Evolutionary conservation across 768 basidiomycete genomes (phyloP).

Genomic region (Pholiota microspora): DNA sequence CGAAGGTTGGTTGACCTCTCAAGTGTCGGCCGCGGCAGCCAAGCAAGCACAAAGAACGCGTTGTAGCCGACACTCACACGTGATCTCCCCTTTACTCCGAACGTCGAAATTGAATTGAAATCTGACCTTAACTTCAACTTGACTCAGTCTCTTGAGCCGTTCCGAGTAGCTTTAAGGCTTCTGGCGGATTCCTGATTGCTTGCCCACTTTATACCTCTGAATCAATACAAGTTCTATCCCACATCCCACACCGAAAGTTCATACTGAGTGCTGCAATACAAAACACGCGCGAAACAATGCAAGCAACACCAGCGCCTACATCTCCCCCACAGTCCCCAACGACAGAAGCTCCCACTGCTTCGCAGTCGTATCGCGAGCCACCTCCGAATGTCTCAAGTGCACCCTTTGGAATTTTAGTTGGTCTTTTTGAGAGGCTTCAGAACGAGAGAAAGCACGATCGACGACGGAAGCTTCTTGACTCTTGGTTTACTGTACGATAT

Average conservation of each 20-base stretch:
- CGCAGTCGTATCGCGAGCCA: slow-evolving; percentile 45
- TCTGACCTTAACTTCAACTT: too few relatives aligned
- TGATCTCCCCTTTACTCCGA: too few relatives aligned
- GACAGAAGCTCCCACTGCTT: slow-evolving; percentile 25
- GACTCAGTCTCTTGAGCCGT: too few relatives aligned
- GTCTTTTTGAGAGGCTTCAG: slow-evolving; percentile 75
- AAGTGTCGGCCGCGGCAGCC: background rate
- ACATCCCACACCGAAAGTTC: background rate
- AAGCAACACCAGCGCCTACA: slow-evolving; percentile 68
- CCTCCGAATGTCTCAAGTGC: slow-evolving; percentile 68
- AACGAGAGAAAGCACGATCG: slow-evolving; percentile 73
- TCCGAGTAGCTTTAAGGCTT: too few relatives aligned
- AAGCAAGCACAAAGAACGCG: slow-evolving; percentile 35
- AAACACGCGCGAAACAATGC: slow-evolving; percentile 39
- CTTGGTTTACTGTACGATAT: slow-evolving; percentile 77
- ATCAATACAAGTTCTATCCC: too few relatives aligned
- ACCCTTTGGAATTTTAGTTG: slow-evolving; percentile 65
- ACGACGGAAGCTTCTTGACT: slow-evolving; percentile 62
- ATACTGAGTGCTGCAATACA: background rate
- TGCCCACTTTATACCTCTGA: too few relatives aligned
- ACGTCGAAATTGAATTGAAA: too few relatives aligned
- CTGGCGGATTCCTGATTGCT: too few relatives aligned
- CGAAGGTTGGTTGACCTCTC: background rate
- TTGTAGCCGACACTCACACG: too few relatives aligned
- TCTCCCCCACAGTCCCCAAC: slow-evolving; percentile 49